Base-by-base conservation (phyloP, 768 basidiomycete species). In the Tulasnella sp. region DNA sequence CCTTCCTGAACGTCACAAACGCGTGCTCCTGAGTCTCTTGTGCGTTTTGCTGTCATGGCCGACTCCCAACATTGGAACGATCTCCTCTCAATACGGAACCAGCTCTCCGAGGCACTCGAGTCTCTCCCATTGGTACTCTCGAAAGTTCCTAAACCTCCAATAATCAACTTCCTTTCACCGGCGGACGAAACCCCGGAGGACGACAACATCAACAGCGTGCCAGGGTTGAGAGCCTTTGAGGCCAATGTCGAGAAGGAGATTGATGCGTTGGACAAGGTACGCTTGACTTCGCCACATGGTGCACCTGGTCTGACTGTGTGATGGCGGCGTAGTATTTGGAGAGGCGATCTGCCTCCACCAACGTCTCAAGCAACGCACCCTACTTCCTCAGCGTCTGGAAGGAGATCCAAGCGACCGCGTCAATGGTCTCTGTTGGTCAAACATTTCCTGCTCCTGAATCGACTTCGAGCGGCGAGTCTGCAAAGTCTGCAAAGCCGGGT, bases 311-410 rank as follows among this genome's bases (percentile, higher is more conserved):
- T 41, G 19, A 40, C 14, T 16, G 47, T 32, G 9, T 39, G n/a
- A 14, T 8, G 34, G n/a, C n/a, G 16, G 17, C 22, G 36, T 19
- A 70, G 69, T 70, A 47, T 19, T 44, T 70, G 52, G 69, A 70
- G 6, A 36, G 42, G 17, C 22, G 35, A 11, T 32, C 69, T 26
- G 32, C 62, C 2, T 42, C 59, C 17, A 17, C 62, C 14, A 40
- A 63, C 26, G 22, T 79, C 36, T 77, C 77, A 12, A 91, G 89
- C 9, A 95, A 94, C 79, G 89, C 91, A 0, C 90, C 90, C 11
- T 91, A 93, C 76, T 82, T 92, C 35, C 82, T 90, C 14, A 88
- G 91, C 0, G 90, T 95, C 0, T 95, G 92, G 91, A 84, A 90
- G 69, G 91, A 94, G 77, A 82, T 93, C 0, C 74, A 88, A 11